Base-by-base conservation (phyloP, 139 green algal species). In the Micractinium conductrix region DNA sequence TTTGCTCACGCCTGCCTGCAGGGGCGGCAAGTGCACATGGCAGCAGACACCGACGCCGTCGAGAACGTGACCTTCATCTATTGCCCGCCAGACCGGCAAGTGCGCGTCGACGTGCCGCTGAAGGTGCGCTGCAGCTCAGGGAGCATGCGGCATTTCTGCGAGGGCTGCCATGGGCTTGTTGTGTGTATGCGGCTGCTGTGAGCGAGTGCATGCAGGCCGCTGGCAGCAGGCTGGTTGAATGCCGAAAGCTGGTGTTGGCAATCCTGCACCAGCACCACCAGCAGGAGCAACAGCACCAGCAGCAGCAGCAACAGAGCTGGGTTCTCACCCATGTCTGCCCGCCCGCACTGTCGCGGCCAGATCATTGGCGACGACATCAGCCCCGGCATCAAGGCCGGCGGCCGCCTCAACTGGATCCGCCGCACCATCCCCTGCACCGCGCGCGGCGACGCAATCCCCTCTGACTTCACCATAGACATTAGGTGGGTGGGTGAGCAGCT, bases 1-100 rank as follows among this genome's bases (percentile, higher is more conserved):
- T n/a, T n/a, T n/a, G n/a, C n/a, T n/a, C n/a, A n/a, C 14, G 48
- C 48, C 48, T 58, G 48, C 48, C 35, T 84, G 83, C 88, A 90
- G 88, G 83, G 86, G 24, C 84, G 88, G n/a, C 74, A 90, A 43
- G 81, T 93, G 44, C 90, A 93, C 65, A 81, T 91, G 26, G 87
- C 78, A 8, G 72, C 90, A 30, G 86, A 85, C 58, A 93, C 86
- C 4, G 79, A 87, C 17, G 48, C 85, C 30, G 79, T 92, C n/a
- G 90, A 93, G 48, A 93, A 93, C 42, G 83, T 93, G 37, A 92
- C 86, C 0, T 83, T 93, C 78, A 90, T 93, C 28, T 76, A 89
- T 78, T 90, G 84, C 53, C 88, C 88, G 3, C 62, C 84, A 10
- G 90, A 90, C 10, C 80, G 90, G 24, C 68, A 53, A 38, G 80